Conservation (phyloP, 352 stramenopile genomes). For the Blastocystis sp. region DNA sequence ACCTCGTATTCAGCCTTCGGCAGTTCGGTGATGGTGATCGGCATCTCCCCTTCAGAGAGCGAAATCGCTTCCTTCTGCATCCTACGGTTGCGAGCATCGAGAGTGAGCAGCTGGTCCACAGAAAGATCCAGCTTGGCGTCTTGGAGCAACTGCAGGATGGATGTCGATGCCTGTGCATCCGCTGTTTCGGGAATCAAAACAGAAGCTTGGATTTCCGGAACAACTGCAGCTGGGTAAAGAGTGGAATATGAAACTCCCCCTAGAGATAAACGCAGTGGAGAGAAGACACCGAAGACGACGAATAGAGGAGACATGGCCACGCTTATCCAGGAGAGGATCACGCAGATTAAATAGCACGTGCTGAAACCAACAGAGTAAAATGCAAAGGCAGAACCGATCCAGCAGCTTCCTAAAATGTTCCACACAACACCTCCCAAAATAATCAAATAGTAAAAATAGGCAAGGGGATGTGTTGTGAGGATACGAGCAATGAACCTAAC, state of each 20-base stretch:
- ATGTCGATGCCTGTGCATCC: background rate
- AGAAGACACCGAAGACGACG: slow-evolving; percentile 1
- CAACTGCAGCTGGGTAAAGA: background rate
- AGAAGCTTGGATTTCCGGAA: background rate
- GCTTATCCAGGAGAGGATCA: slow-evolving; percentile 41
- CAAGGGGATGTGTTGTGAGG: background rate
- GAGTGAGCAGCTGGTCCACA: background rate
- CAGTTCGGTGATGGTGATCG: background rate
- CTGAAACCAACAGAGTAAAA: background rate
- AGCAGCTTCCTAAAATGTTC: slow-evolving; percentile 48
- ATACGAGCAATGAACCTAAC: background rate
- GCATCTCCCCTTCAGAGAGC: background rate
- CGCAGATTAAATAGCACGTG: slow-evolving; percentile 22
- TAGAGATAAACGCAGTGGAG: background rate
- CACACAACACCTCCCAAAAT: slow-evolving; percentile 30
- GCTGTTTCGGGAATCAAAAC: background rate
- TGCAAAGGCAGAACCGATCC: background rate
- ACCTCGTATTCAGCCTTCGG: background rate
- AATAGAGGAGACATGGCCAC: background rate
- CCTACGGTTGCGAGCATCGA: background rate
- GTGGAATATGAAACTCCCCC: background rate
- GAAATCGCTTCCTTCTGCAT: background rate
- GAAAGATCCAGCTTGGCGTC: background rate
- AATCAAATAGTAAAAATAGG: slow-evolving; percentile 49
- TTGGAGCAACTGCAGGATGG: background rate